phyloP scores from a whole-genome alignment of 176 grass and related monocot species.

The Carex littledalei region DNA sequence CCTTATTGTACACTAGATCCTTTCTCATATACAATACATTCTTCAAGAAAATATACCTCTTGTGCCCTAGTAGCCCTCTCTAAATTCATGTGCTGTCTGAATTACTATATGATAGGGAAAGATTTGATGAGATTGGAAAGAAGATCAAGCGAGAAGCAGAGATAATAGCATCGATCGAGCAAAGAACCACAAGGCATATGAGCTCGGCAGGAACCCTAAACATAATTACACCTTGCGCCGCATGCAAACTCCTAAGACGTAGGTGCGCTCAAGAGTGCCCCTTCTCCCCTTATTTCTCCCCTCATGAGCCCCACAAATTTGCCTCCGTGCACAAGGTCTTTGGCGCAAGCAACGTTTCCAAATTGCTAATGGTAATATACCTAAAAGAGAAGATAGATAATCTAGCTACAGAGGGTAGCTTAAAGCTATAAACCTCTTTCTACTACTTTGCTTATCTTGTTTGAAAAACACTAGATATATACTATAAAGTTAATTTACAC shows the following conservation, averaged over 20 bases:
- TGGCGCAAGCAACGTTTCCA: slow-evolving; percentile 96
- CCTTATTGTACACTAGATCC: not conserved
- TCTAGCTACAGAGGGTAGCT: not conserved
- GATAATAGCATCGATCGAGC: slow-evolving; percentile 16
- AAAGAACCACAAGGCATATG: slow-evolving; percentile 18
- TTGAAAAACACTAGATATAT: not conserved
- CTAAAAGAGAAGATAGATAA: not conserved
- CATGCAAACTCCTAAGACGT: slow-evolving; percentile 88
- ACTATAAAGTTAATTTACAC: not conserved
- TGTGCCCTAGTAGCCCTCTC: not conserved
- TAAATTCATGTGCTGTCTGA: not conserved
- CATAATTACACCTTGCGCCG: slow-evolving; percentile 72
- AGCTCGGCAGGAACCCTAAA: slow-evolving; percentile 34
- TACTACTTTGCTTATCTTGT: not conserved
- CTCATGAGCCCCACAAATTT: slow-evolving; percentile 86
- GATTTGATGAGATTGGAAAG: slow-evolving; percentile 65
- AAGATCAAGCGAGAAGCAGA: slow-evolving; percentile 75
- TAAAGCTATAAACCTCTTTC: not conserved
- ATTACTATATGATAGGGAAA: slow-evolving; percentile 33
- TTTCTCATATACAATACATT: not conserved
- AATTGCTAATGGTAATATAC: slow-evolving; percentile 75
- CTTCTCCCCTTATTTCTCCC: slow-evolving; percentile 92
- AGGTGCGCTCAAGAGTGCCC: slow-evolving; percentile 85
- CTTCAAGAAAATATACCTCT: not conserved
- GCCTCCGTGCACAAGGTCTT: slow-evolving; percentile 89